These are phyloP conservation scores for Chlorophyllum brunneum DNA, from an alignment of 768 basidiomycete genomes.

Conservation along the genomic window DNA sequence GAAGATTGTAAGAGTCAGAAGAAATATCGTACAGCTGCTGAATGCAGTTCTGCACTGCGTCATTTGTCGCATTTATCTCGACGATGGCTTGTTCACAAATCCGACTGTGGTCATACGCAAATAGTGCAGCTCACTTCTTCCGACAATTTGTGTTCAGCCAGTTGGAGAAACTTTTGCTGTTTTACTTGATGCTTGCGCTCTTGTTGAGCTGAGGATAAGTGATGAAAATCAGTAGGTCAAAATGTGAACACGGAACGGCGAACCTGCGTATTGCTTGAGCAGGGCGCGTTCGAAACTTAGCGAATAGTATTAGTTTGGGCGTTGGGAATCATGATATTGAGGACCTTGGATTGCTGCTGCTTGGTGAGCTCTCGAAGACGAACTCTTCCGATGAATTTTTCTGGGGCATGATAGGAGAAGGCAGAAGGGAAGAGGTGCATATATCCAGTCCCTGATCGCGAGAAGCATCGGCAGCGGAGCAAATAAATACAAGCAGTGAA, in stretches of 20 bases:
- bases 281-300: conserved; percentile 5
- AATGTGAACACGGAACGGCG: not conserved
- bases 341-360: conserved; percentile 8
- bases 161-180: conserved; percentile 2
- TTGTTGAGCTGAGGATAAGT: not conserved
- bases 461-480: not conserved
- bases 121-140: conserved; percentile 2
- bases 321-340: no score
- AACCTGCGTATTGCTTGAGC: conserved; percentile 8
- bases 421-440: not conserved
- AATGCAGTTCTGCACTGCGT: conserved; percentile 1
- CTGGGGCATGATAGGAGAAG: not conserved
- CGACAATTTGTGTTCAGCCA: conserved; percentile 1
- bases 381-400: conserved; percentile 1
- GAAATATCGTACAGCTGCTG: not conserved
- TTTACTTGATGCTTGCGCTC: conserved; percentile 6
- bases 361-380: conserved; percentile 5
- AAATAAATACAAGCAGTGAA: conserved; percentile 11
- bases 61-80: not conserved
- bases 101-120: not conserved
- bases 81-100: not conserved
- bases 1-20: not conserved
- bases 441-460: not conserved
- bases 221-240: not conserved
- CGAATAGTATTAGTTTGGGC: not conserved